Base-by-base conservation (phyloP, 805 yeast species). In the Spathaspora hagerdaliae region DNA sequence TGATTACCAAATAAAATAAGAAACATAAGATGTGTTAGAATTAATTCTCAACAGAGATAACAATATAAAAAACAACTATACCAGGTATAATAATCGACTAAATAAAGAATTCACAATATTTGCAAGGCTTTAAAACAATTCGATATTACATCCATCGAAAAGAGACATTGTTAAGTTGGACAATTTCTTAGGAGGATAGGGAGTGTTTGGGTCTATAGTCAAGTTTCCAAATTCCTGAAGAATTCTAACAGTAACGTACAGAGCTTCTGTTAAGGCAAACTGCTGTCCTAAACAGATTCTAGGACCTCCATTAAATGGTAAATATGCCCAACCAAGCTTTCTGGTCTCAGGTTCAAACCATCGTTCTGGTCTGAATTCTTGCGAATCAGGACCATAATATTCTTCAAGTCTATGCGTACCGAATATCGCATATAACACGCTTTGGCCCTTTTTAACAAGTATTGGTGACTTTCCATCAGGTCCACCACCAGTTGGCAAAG, bases 231-330 rank as follows among this genome's bases (percentile, higher is more conserved):
- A 60, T 39, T 51, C 44, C 51, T 60, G 65, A 19, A 51, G 31
- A 11, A 74, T 49, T 51, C 78, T 63, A 12, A 63, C 64, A 34
- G 69, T 51, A 13, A 64, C 63, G 55, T 74, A 76, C n/a, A 75
- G 64, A n/a, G 78, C 75, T 59, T 77, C 81, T 14, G 79, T 74
- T 9, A 77, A 67, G 5, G 81, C 82, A 60, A 75, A 75, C 57
- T 77, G 81, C 63, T 77, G 81, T 38, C 82, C 82, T 47, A 77
- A 60, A 53, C 82, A 77, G 46, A 77, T 75, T 48, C 82, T 61
- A 27, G 81, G 81, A 6, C 82, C 82, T 39, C 81, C 82, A 53
- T 75, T 75, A 61, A 76, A 76, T 26, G 81, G 81, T 33, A 76
- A 57, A 57, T 69, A 76, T 19, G 74, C 76, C 80, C 80, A 76